Conservation (phyloP, 225 moss, liverwort and hornwort species). For the Climacium dendroides region DNA sequence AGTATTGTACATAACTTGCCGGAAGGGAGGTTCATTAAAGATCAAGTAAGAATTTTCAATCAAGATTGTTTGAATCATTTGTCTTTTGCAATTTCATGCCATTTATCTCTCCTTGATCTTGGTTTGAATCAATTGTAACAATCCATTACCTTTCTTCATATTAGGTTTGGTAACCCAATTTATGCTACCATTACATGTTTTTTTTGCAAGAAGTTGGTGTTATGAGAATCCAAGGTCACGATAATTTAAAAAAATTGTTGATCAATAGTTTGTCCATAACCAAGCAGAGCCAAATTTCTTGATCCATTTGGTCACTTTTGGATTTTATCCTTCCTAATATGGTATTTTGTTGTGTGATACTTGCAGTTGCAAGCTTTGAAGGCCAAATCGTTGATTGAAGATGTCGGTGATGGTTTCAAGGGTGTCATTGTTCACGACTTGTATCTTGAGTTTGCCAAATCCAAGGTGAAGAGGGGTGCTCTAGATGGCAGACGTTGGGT, state of each 20-base stretch:
- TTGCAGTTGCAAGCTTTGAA: background rate
- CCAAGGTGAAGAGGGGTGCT: background rate
- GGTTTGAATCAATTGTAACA: background rate
- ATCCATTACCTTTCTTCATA: background rate
- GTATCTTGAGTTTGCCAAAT: background rate
- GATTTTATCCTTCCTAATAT: rapidly evolving
- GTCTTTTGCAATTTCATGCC: background rate
- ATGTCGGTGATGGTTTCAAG: background rate
- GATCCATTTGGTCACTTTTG: background rate
- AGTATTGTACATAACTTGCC: too few species aligned
- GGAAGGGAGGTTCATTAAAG: background rate
- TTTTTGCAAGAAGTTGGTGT: background rate
- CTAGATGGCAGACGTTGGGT: background rate
- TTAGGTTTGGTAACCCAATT: background rate
- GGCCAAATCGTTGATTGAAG: background rate
- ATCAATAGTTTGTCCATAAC: background rate
- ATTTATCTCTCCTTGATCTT: background rate
- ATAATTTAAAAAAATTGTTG: background rate
- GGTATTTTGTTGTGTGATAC: too few species aligned
- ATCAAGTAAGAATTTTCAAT: background rate
- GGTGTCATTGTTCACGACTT: background rate
- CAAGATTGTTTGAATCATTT: background rate
- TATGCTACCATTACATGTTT: background rate
- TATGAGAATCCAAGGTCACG: background rate
- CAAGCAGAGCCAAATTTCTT: background rate